phyloP scores from a whole-genome alignment of 306 rosid species.

The Benincasa hispida region DNA sequence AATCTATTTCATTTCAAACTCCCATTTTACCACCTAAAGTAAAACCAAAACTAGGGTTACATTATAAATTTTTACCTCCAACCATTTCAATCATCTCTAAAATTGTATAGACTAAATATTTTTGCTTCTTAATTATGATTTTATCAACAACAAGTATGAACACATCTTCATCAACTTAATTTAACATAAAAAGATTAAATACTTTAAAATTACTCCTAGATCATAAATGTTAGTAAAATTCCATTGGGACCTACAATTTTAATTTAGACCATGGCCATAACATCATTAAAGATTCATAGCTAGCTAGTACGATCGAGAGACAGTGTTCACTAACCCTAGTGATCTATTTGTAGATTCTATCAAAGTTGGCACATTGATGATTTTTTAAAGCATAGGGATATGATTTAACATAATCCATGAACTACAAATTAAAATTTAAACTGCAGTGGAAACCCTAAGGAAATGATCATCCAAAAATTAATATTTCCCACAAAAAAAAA shows the following conservation, averaged over 20 bases:
- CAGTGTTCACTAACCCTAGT: background rate
- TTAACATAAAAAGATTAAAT: background rate
- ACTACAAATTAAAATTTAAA: background rate
- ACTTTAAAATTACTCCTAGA: too few relatives aligned
- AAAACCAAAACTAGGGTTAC: background rate
- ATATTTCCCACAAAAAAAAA: background rate
- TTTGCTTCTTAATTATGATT: too few relatives aligned
- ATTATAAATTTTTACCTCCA: background rate
- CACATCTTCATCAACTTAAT: background rate
- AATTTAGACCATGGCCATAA: background rate
- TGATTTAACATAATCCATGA: background rate
- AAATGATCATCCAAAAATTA: background rate
- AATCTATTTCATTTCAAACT: constrained; percentile 7
- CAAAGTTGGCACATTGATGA: background rate
- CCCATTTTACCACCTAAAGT: background rate
- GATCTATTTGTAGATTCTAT: background rate
- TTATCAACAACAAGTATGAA: too few relatives aligned
- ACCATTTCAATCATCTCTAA: too few relatives aligned
- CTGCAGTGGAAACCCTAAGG: background rate
- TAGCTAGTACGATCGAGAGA: too few relatives aligned
- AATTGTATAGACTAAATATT: too few relatives aligned
- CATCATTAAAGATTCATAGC: background rate
- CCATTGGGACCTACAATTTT: background rate
- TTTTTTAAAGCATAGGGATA: background rate
- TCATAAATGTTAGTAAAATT: too few relatives aligned